Evolutionary conservation across 2,329 filamentous ascomycete species (phyloP).

Genomic region (Cordyceps pruinosa): DNA sequence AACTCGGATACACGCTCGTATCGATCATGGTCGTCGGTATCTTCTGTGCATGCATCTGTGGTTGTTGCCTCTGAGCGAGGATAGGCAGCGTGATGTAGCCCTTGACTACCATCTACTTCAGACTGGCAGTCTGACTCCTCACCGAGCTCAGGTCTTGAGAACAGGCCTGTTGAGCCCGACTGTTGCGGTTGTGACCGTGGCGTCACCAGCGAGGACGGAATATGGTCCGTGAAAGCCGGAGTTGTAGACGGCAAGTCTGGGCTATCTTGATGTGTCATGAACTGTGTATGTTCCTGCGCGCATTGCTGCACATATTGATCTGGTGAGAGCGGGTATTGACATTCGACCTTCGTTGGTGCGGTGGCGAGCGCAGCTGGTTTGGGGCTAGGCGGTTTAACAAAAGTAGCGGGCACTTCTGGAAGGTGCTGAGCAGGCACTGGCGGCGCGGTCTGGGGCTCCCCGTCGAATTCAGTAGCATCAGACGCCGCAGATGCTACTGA

Average conservation of each 20-base stretch:
- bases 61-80: slow-evolving; percentile 25
- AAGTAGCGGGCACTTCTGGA: slow-evolving; percentile 20
- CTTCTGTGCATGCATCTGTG: slow-evolving; percentile 31
- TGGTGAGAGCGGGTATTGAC: slow-evolving; percentile 46
- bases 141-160: slow-evolving; percentile 28
- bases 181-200: slow-evolving; percentile 1
- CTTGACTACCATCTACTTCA: slow-evolving; percentile 25
- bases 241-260: neutral
- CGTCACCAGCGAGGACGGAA: neutral
- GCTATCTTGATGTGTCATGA: neutral
- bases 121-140: slow-evolving; percentile 35
- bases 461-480: slow-evolving; percentile 64
- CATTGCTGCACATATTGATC: slow-evolving; percentile 23
- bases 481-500: slow-evolving; percentile 55
- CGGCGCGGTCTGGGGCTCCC: slow-evolving; percentile 59
- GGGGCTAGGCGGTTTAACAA: slow-evolving; percentile 25
- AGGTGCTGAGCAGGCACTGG: slow-evolving; percentile 29
- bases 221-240: neutral
- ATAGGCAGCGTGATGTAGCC: slow-evolving; percentile 19
- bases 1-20: slow-evolving; percentile 24
- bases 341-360: slow-evolving; percentile 31
- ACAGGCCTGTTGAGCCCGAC: slow-evolving; percentile 20
- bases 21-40: slow-evolving; percentile 26
- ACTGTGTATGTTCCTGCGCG: slow-evolving; percentile 6
- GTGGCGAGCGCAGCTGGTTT: slow-evolving; percentile 15